Base-by-base conservation (phyloP, 2,329 filamentous ascomycete species). In the Xylaria sp. region DNA sequence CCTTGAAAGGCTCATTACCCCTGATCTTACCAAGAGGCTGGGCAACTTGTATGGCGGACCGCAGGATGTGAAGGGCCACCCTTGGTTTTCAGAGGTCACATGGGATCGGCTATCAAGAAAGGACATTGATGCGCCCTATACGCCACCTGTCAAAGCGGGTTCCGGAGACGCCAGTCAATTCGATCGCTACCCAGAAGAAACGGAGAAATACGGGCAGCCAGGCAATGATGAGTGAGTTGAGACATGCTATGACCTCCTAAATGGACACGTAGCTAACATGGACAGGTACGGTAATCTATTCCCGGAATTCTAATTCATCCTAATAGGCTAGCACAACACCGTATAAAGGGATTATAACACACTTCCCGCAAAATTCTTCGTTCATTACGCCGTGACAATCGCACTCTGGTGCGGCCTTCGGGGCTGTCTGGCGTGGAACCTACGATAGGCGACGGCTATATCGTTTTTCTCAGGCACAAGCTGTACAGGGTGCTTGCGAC, bases 101-200 rank as follows among this genome's bases (percentile, higher is more conserved):
- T 99, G 96, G 96, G 96, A 99, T 77, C 87, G 96, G 71, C 84
- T 99, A 75, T 91, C 92, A 44, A 92, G 94, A 80, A 98, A 98
- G 82, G 96, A 99, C 77, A 99, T 99, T 70, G 96, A 99, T 81
- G 96, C 96, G 44, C 96, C 96, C 5, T 99, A 99, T 79, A 96
- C 97, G 64, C 96, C 96, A 18, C 96, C 96, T 0, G 95, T 99
- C 70, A 92, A 96, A 79, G 94, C 93, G 50, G 96, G 96, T 50
- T 91, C 93, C 35, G 96, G 96, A 68, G 96, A 99, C 83, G 93
- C 96, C 60, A 98, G 94, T 82, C 93, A 98, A 81, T 99, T 99
- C 78, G 96, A 99, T 82, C 93, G 94, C 80, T 99, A 99, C 81
- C 94, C 96, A 1, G 96, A 99, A 81, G 96, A 99, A 81, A 93